Base-by-base conservation (phyloP, 2,329 filamentous ascomycete species). In the Verticillium zaregamsianum region DNA sequence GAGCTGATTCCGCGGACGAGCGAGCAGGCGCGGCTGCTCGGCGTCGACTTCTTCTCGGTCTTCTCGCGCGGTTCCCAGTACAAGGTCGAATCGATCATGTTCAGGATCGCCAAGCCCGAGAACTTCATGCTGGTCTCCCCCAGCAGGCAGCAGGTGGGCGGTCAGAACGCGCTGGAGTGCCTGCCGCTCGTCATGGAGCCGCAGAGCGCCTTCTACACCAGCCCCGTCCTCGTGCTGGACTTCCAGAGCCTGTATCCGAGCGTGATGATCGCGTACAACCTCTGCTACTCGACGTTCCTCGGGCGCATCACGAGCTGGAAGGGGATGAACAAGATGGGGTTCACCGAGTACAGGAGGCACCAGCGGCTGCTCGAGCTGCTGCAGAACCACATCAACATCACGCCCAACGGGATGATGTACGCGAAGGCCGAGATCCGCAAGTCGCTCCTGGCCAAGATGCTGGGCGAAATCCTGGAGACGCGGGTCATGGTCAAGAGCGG, bases 71-170 rank as follows among this genome's bases (percentile, higher is more conserved):
- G 95, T 17, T 98, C 93, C 0, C 95, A 99, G 72, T 98, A 96
- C 83, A 99, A 99, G 74, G 95, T 99, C 49, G 95, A 99, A 76
- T 97, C 94, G 1, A 88, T 97, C 68, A 98, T 99, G 95, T 97
- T 98, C 70, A 88, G 95, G 54, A 97, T 99, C 68, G 94, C 95
- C 54, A 99, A 99, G 73, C 93, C 95, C 0, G 95, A 99, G 73
- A 97, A 95, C 68, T 96, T 95, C 69, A 80, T 98, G 8, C 82
- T 99, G 1, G 86, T 96, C 1, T 98, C 93, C 7, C 95, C 95
- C 0, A 96, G 90, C 73, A 86, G 89, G 65, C 94, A 93, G 73
- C 95, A 99, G 73, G 94, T 98, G 2, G 94, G 93, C 3, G 86
- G 89, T 31, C 95, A 99, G 71, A 98, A 98, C 71, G 93, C 95